Conservation (phyloP, 176 grass and related monocot genomes). For the Oryza meridionalis region DNA sequence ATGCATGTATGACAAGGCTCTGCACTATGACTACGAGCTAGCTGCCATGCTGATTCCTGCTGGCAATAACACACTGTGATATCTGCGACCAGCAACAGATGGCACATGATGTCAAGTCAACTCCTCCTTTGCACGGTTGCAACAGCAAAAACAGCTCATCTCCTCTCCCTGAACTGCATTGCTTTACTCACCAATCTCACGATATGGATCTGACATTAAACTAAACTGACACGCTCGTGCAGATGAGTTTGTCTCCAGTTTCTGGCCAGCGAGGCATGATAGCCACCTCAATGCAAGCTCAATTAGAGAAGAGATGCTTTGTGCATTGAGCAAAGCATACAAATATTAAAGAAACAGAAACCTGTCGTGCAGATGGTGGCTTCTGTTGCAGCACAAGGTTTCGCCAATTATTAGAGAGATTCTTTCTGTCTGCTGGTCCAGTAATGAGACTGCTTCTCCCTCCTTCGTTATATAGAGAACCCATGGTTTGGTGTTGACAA, state of each 20-base stretch:
- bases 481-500: conserved; percentile 2
- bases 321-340: neutral
- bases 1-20: neutral
- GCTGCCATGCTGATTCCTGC: neutral
- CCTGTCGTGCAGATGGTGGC: conserved; percentile 1
- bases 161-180: neutral
- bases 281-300: neutral
- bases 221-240: neutral
- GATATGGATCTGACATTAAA: conserved; percentile 1
- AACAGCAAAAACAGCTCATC: neutral
- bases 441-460: conserved; percentile 1
- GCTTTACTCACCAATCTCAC: neutral
- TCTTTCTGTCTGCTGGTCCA: conserved; percentile 31
- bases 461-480: conserved; percentile 38
- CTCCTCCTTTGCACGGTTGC: neutral
- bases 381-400: neutral
- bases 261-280: conserved; percentile 12
- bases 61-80: neutral
- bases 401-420: conserved; percentile 1
- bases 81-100: neutral
- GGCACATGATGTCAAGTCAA: conserved; percentile 19
- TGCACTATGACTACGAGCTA: neutral
- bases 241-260: conserved; percentile 12
- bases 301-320: neutral
- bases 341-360: no score